Evolutionary conservation across 148 eudicot species (phyloP), one percentile per base, ranked within the genome.

Genomic region (Agrostemma githago): DNA sequence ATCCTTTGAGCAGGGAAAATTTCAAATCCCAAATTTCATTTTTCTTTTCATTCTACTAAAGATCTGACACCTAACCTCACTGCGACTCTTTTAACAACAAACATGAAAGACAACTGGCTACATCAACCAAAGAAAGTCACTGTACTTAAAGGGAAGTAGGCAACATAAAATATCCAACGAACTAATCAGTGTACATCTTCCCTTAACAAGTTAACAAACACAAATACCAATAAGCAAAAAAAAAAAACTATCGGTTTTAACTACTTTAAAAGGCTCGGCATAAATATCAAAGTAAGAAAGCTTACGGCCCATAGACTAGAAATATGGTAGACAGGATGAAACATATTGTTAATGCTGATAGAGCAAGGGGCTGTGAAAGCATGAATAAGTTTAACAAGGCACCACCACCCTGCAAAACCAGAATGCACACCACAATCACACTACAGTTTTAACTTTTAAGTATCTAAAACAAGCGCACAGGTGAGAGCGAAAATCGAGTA

Each of bases 331-430:
- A 82, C 71, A 86, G 82, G 53, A 86, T 38, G 69, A 76, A 73
- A 75, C 89, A 86, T 76, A 84, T 78, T 46, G 74, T 76, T 67
- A 84, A 71, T 38, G 87, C 60, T 65, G 89, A 84, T 26, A 86
- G 66, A 7, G 87, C 89, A 66, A 86, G 89, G 57, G 87, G 87
- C 80, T 79, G 74, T 66, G 87, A 84, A 62, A 86, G 75, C 63
- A 79, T 76, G 81, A 86, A 14, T 77, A 86, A 81, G 83, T 78
- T 80, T 77, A 80, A 76, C 72, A 86, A 72, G 67, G 89, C 89
- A 51, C 89, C 89, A 57, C 68, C 74, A 39, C 89, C 89, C 89
- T 86, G 77, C 73, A 82, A 71, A 62, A 72, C 44, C 76, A 43
- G 71, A 17, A 37, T 10, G 48, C 26, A 58, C 12, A 14, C 59